phyloP scores from a whole-genome alignment of 441 rosid genomes.

The Aquilaria agallochum region DNA sequence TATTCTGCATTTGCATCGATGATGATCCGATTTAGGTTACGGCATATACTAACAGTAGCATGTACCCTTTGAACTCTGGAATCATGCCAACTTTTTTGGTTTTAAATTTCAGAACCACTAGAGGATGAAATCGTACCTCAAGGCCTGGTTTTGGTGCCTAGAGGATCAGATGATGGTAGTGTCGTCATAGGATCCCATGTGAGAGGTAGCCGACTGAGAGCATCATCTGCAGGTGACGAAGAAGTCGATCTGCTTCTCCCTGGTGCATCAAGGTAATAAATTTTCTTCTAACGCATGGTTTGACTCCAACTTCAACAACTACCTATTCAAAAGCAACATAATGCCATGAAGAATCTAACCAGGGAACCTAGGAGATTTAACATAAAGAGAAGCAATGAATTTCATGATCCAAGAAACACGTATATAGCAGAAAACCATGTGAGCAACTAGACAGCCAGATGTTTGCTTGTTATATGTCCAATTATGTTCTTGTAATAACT shows the following conservation, averaged over 20 bases:
- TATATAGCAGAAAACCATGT: too few species aligned
- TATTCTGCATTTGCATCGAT: neutral
- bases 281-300: constrained; percentile 1
- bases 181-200: constrained; percentile 85
- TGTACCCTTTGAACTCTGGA: constrained; percentile 1
- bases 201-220: constrained; percentile 88
- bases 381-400: too few species aligned
- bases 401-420: too few species aligned
- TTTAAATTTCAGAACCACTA: constrained; percentile 43
- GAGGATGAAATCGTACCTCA: constrained; percentile 90
- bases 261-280: constrained; percentile 84
- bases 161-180: constrained; percentile 59
- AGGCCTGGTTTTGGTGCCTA: constrained; percentile 93
- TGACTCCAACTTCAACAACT: too few species aligned
- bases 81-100: constrained; percentile 17
- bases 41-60: constrained; percentile 1
- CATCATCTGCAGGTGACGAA: constrained; percentile 84
- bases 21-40: constrained; percentile 4
- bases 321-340: too few species aligned
- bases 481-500: too few species aligned
- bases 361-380: too few species aligned
- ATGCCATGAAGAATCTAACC: too few species aligned
- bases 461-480: too few species aligned
- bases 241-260: constrained; percentile 99
- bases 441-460: too few species aligned